Percentiles rank a stretch among this genome's conserved stretches.
These are phyloP conservation scores for Fraxinus americana DNA, from an alignment of 257 asterid genomes.

Conservation along the genomic window DNA sequence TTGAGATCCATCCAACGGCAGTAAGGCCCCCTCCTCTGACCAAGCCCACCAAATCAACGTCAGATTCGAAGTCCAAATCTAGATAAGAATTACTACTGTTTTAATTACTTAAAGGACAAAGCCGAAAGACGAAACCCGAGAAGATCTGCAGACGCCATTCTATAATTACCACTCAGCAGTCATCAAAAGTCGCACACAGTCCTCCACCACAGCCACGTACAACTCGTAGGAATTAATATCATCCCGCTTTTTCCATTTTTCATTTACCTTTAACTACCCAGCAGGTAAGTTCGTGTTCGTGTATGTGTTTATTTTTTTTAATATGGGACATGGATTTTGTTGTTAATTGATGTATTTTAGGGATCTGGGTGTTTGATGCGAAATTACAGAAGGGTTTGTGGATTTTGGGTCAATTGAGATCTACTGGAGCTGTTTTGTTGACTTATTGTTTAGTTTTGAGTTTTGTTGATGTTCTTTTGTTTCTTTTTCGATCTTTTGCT, in stretches of 20 bases:
- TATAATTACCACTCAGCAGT: too few relatives aligned
- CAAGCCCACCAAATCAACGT: too few relatives aligned
- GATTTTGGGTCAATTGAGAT: conserved; percentile 28
- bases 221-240: not conserved
- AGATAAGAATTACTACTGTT: too few relatives aligned
- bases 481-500: conserved; percentile 22
- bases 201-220: not conserved
- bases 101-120: too few relatives aligned
- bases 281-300: conserved; percentile 27
- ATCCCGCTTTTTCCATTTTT: not conserved
- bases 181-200: conserved; percentile 5
- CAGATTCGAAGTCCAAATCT: too few relatives aligned
- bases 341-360: not conserved
- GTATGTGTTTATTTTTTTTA: not conserved
- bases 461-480: not conserved
- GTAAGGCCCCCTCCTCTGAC: too few relatives aligned
- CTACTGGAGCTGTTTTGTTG: conserved; percentile 23
- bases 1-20: too few relatives aligned
- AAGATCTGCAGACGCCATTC: too few relatives aligned
- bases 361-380: conserved; percentile 37
- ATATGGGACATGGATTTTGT: not conserved
- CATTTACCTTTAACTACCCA: not conserved
- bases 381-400: conserved; percentile 21
- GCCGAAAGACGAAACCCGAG: too few relatives aligned
- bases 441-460: conserved; percentile 8